These are phyloP conservation scores for Clarireedia sp. DNA, from an alignment of 2,329 filamentous ascomycete species.

Conservation along the genomic window DNA sequence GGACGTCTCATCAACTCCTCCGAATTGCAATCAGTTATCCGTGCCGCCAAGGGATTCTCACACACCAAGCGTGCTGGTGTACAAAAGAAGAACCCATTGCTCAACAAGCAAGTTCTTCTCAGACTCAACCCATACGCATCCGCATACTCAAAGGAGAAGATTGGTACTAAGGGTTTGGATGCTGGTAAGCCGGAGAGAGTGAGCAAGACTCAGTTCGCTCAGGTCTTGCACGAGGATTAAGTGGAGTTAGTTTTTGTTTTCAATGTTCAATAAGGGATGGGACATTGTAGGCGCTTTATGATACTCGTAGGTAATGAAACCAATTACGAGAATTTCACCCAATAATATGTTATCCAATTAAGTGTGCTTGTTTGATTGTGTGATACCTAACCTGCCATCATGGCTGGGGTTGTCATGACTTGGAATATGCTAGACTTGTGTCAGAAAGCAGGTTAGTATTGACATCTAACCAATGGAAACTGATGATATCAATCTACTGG, in stretches of 20 bases:
- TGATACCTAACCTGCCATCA: too few species aligned
- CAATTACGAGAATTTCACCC: constrained; percentile 2
- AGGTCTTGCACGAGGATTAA: constrained; percentile 45
- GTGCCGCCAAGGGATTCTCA: constrained; percentile 82
- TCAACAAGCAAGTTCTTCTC: constrained; percentile 97
- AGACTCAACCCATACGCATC: constrained; percentile 97
- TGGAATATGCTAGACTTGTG: too few species aligned
- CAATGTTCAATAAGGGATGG: constrained; percentile 10
- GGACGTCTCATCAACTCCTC: constrained; percentile 98
- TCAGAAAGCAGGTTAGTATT: too few species aligned
- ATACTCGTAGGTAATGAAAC: constrained; percentile 8
- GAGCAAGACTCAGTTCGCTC: constrained; percentile 28
- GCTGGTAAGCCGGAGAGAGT: constrained; percentile 48
- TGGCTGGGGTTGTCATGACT: too few species aligned
- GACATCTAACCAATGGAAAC: too few species aligned
- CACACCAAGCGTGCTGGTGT: constrained; percentile 82
- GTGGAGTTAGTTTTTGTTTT: constrained; percentile 18
- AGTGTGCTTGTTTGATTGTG: too few species aligned
- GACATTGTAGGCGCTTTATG: constrained; percentile 11
- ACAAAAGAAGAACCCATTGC: constrained; percentile 99
- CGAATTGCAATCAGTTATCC: constrained; percentile 94
- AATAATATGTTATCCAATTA: too few species aligned
- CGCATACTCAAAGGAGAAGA: constrained; percentile 78
- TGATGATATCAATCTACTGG: too few species aligned
- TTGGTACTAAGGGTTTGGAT: constrained; percentile 62